Evolutionary conservation across 768 basidiomycete species (phyloP).

Genomic region (Amanita exitialis): DNA sequence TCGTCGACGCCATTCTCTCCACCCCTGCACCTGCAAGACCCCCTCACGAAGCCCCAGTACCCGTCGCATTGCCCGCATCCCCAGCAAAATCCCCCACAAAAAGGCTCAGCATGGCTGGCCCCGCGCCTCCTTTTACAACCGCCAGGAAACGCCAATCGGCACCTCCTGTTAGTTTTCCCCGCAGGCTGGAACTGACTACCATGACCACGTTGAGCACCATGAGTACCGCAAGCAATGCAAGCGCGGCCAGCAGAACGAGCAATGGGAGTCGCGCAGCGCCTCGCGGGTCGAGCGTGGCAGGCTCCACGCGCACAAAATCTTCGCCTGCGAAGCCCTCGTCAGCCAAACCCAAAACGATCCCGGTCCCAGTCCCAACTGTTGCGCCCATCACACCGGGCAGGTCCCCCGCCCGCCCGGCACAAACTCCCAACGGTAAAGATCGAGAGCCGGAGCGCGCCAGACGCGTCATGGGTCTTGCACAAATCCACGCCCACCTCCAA

Average conservation of each 20-base stretch:
- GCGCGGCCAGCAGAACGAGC: background rate
- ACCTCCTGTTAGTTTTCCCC: background rate
- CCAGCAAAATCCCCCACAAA: constrained; percentile 18
- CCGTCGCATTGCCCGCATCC: constrained; percentile 24
- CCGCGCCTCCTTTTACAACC: constrained; percentile 21
- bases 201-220: background rate
- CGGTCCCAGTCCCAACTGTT: background rate
- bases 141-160: background rate
- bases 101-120: constrained; percentile 20
- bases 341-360: background rate
- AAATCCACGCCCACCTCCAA: constrained; percentile 7
- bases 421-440: background rate
- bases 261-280: constrained; percentile 5
- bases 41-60: constrained; percentile 42
- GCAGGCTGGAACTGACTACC: background rate
- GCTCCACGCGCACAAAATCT: constrained; percentile 13
- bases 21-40: constrained; percentile 22
- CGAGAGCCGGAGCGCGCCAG: background rate
- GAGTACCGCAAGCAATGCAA: constrained; percentile 11
- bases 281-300: constrained; percentile 10
- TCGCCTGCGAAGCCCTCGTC: background rate
- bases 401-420: background rate
- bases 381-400: background rate
- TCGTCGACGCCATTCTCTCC: background rate
- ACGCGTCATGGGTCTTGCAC: constrained; percentile 2